phyloP scores from a whole-genome alignment of 306 rosid genomes.

The Cicer chorassanicum region DNA sequence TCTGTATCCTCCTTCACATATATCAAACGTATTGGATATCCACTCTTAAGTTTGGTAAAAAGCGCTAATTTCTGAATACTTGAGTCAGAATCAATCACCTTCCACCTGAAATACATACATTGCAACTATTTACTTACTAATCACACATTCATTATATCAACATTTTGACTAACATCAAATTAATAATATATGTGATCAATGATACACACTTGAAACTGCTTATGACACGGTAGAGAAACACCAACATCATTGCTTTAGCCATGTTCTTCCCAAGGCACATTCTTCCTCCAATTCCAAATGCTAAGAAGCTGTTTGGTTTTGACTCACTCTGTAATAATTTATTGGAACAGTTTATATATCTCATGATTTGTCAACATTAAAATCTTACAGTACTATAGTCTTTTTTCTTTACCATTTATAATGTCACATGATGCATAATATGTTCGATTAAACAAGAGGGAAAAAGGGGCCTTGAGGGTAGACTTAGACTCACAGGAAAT shows the following conservation, averaged over 20 bases:
- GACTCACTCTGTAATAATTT: conserved; percentile 56
- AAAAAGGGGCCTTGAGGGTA: neutral
- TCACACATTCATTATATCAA: too few species aligned
- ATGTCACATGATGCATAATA: neutral
- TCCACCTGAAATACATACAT: conserved; percentile 59
- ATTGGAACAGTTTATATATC: neutral
- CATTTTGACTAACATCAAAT: neutral
- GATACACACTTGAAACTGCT: conserved; percentile 64
- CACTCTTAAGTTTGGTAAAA: conserved; percentile 70
- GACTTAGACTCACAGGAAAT: conserved; percentile 57
- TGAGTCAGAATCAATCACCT: conserved; percentile 67
- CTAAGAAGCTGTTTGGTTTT: conserved; percentile 75
- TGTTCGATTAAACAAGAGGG: neutral
- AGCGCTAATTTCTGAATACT: conserved; percentile 80
- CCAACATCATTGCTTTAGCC: conserved; percentile 89
- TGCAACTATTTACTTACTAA: neutral
- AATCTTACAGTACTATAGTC: neutral
- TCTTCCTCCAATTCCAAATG: conserved; percentile 95
- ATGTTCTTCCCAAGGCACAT: conserved; percentile 83
- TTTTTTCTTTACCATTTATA: conserved; percentile 26
- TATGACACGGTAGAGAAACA: conserved; percentile 81
- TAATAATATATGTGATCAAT: neutral
- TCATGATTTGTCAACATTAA: neutral
- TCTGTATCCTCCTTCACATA: conserved; percentile 12
- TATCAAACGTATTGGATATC: conserved; percentile 68